Conservation (phyloP, 805 yeast genomes). For the Clavispora phyllophila region DNA sequence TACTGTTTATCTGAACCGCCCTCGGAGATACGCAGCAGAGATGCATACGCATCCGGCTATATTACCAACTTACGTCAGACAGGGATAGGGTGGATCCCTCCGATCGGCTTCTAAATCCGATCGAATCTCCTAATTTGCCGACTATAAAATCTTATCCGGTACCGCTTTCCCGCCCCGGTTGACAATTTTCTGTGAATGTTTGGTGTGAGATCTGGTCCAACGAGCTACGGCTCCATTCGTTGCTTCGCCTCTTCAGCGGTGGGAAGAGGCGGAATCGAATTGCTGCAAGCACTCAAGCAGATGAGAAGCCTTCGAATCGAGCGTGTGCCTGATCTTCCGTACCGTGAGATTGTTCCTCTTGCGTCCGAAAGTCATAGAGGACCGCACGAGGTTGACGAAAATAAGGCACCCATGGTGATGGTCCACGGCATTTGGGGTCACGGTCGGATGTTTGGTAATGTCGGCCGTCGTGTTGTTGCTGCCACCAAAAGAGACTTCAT, state of each 20-base stretch:
- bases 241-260: background rate
- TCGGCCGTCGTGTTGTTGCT: slow-evolving; percentile 31
- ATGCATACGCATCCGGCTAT: background rate
- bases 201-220: too few species aligned
- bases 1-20: background rate
- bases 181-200: too few species aligned
- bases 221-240: background rate
- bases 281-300: background rate
- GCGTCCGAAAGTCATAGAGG: slow-evolving; percentile 2
- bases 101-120: background rate
- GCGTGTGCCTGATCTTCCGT: slow-evolving; percentile 1
- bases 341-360: background rate
- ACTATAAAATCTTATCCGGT: too few species aligned
- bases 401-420: slow-evolving; percentile 34
- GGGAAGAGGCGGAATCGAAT: background rate
- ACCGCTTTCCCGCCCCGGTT: too few species aligned
- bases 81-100: background rate
- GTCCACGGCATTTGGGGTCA: slow-evolving; percentile 56
- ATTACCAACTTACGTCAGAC: background rate
- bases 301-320: background rate
- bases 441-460: slow-evolving; percentile 36
- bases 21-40: background rate
- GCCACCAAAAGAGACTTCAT: slow-evolving; percentile 28
- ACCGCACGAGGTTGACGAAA: slow-evolving; percentile 3
- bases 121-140: too few species aligned